These are phyloP conservation scores for Diutina ranongensis DNA, from an alignment of 1,139 yeast genomes.

Conservation along the genomic window DNA sequence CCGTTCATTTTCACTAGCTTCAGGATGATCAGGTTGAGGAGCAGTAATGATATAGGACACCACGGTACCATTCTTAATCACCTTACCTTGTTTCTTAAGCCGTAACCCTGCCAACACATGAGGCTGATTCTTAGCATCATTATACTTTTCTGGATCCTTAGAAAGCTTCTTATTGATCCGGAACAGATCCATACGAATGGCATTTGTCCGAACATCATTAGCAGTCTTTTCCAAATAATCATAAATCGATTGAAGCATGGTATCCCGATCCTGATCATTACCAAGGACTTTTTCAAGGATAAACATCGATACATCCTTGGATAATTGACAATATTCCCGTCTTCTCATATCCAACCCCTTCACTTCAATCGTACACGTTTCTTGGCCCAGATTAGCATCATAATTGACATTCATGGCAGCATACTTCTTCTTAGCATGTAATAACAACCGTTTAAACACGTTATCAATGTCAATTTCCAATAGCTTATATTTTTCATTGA, in stretches of 20 bases:
- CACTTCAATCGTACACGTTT: constrained; percentile 56
- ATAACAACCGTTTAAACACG: constrained; percentile 70
- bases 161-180: constrained; percentile 67
- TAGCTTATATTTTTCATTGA: constrained; percentile 77
- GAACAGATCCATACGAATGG: constrained; percentile 52
- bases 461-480: constrained; percentile 94
- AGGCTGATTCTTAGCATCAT: constrained; percentile 78
- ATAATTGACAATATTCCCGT: constrained; percentile 88
- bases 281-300: constrained; percentile 64
- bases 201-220: constrained; percentile 44
- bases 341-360: constrained; percentile 96
- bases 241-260: constrained; percentile 63
- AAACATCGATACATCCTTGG: constrained; percentile 76
- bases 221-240: constrained; percentile 56
- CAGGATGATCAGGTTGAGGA: constrained; percentile 21
- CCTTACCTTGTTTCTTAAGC: constrained; percentile 68
- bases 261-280: constrained; percentile 63
- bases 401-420: constrained; percentile 71
- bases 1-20: constrained; percentile 48
- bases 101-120: constrained; percentile 89
- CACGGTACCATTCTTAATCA: constrained; percentile 81
- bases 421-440: constrained; percentile 96
- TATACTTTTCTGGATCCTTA: constrained; percentile 64
- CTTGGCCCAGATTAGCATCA: constrained; percentile 38
- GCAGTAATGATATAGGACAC: constrained; percentile 65